Evolutionary conservation across 805 yeast genomes (phyloP).

Genomic region (Yarrowia keelungensis): DNA sequence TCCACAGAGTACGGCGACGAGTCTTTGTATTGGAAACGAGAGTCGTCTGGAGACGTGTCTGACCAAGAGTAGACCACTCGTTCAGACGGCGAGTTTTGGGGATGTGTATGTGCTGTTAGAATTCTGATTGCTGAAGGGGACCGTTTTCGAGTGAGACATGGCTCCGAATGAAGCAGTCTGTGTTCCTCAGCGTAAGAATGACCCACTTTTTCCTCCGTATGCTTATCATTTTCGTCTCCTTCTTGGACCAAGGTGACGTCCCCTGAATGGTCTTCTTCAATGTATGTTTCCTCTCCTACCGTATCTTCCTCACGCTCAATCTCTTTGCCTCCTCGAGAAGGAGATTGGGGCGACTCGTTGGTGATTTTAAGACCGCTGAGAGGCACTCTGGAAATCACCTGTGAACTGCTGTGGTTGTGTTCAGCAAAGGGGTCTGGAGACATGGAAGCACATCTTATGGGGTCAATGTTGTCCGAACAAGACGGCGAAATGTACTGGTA

Average conservation of each 20-base stretch:
- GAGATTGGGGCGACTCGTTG: slow-evolving; percentile 30
- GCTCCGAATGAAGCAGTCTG: slow-evolving; percentile 10
- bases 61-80: slow-evolving; percentile 30
- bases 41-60: slow-evolving; percentile 28
- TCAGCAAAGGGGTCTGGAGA: slow-evolving; percentile 33
- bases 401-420: neutral
- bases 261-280: slow-evolving; percentile 8
- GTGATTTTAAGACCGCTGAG: slow-evolving; percentile 24
- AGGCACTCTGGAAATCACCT: neutral
- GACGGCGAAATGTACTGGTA: slow-evolving; percentile 38
- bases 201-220: neutral
- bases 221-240: neutral
- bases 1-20: slow-evolving; percentile 24
- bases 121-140: slow-evolving; percentile 31
- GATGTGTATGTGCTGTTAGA: slow-evolving; percentile 32
- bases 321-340: slow-evolving; percentile 7
- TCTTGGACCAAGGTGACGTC: slow-evolving; percentile 13
- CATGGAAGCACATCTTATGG: slow-evolving; percentile 30
- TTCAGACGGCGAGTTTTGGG: slow-evolving; percentile 31
- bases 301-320: neutral
- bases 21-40: slow-evolving; percentile 30
- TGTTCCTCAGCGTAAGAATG: neutral
- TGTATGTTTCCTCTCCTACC: slow-evolving; percentile 10
- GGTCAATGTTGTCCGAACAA: slow-evolving; percentile 33
- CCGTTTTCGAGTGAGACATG: slow-evolving; percentile 18